Conservation (phyloP, 1,284 basidiomycete species). For the Moniliophthora roreri region DNA sequence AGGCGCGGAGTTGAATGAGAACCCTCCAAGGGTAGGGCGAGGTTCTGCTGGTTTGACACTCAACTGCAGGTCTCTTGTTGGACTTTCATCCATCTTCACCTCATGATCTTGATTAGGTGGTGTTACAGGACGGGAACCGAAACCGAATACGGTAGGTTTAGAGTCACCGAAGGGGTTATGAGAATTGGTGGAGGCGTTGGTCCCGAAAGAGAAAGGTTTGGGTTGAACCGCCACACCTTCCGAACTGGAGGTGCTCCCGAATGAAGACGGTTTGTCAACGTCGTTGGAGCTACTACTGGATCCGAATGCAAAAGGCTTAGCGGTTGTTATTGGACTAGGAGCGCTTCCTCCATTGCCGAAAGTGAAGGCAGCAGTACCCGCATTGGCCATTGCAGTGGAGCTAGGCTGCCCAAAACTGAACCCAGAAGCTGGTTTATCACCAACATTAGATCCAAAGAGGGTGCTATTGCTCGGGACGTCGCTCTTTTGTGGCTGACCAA, state of each 20-base stretch:
- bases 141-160: constrained; percentile 39
- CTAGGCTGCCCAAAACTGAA: constrained; percentile 27
- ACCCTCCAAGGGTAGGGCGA: constrained; percentile 39
- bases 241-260: not conserved
- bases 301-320: not conserved
- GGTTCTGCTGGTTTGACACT: constrained; percentile 28
- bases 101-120: constrained; percentile 58
- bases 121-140: constrained; percentile 42
- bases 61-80: constrained; percentile 49
- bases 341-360: constrained; percentile 15
- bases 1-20: constrained; percentile 40
- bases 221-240: not conserved
- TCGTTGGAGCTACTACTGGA: constrained; percentile 7
- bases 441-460: not conserved
- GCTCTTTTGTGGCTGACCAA: constrained; percentile 4
- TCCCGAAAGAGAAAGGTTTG: not conserved
- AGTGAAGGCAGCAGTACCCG: constrained; percentile 17
- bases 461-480: not conserved
- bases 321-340: not conserved
- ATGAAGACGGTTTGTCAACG: not conserved
- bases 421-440: not conserved
- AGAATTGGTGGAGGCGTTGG: not conserved
- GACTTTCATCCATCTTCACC: constrained; percentile 71
- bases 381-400: constrained; percentile 6
- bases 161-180: not conserved